Conservation (phyloP, 331 rosid species). For the Erythrophleum ivorense region DNA sequence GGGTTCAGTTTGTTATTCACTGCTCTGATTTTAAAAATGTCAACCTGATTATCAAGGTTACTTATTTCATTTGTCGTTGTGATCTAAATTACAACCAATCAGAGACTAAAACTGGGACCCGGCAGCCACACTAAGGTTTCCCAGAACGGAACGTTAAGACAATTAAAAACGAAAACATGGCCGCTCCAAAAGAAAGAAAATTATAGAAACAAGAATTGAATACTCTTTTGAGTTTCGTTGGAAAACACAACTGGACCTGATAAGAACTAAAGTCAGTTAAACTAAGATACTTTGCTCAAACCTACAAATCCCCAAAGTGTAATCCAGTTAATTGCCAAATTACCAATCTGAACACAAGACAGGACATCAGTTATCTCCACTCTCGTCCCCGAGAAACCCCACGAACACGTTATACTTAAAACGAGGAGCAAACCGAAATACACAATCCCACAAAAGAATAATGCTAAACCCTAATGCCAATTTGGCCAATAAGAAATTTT, state of each 20-base stretch:
- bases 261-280: background rate
- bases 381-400: background rate
- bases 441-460: background rate
- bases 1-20: background rate
- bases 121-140: background rate
- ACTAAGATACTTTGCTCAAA: conserved; percentile 10
- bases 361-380: background rate
- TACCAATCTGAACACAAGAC: conserved; percentile 16
- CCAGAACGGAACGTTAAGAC: background rate
- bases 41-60: background rate
- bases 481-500: background rate
- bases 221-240: background rate
- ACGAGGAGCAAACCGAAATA: background rate
- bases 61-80: background rate
- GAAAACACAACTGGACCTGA: background rate
- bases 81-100: conserved; percentile 11
- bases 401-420: background rate
- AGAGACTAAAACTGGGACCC: background rate
- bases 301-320: background rate
- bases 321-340: conserved; percentile 12
- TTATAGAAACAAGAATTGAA: background rate
- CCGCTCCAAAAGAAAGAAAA: background rate
- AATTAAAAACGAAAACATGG: background rate
- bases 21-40: background rate
- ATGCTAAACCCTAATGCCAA: conserved; percentile 42